phyloP scores from a whole-genome alignment of 106 monocot species.

The Narthecium ossifragum region DNA sequence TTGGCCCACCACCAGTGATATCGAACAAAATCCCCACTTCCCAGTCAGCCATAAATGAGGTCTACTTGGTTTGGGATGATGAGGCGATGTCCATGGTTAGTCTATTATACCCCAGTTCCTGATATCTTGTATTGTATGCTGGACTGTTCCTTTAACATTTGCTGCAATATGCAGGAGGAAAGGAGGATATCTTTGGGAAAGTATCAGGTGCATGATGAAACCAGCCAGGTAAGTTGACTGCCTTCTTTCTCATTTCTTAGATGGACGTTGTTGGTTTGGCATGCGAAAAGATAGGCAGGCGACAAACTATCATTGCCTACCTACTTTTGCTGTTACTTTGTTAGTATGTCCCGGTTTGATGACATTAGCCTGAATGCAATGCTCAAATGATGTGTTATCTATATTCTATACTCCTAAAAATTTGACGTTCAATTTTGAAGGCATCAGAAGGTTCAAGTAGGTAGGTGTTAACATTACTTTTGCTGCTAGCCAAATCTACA shows the following conservation, averaged over 20 bases:
- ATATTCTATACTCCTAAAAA: constrained; percentile 8
- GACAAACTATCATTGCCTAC: too few relatives aligned
- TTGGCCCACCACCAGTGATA: constrained; percentile 88
- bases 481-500: constrained; percentile 44
- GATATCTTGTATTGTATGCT: not conserved
- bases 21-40: constrained; percentile 59
- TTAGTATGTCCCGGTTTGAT: not conserved
- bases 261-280: constrained; percentile 18
- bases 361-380: constrained; percentile 1
- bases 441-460: constrained; percentile 35
- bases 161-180: constrained; percentile 60
- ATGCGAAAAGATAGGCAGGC: constrained; percentile 22
- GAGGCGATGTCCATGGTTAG: constrained; percentile 97
- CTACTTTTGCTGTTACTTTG: too few relatives aligned
- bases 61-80: constrained; percentile 99
- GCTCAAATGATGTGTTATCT: not conserved
- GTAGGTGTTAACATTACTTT: constrained; percentile 38
- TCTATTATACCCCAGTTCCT: not conserved
- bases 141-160: not conserved
- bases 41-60: constrained; percentile 68
- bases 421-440: constrained; percentile 10
- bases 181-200: constrained; percentile 74
- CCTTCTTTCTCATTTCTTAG: constrained; percentile 21
- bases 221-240: constrained; percentile 95
- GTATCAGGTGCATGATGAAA: constrained; percentile 99